Conservation (phyloP, 768 basidiomycete genomes). For the Trametes meyenii region DNA sequence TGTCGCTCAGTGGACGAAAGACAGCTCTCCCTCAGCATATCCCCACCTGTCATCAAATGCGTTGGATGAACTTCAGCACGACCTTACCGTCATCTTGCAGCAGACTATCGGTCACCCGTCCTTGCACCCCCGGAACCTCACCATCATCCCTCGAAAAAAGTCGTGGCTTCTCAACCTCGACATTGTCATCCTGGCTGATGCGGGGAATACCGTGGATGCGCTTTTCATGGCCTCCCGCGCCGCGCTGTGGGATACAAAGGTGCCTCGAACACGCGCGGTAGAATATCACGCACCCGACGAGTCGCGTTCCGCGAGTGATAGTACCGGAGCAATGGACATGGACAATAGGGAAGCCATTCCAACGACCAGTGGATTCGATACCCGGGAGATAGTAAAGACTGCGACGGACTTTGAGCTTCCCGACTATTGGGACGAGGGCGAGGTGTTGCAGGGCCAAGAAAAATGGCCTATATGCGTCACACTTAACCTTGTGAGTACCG, state of each 20-base stretch:
- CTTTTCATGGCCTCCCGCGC: constrained; percentile 79
- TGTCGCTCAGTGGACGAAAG: constrained; percentile 38
- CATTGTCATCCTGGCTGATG: constrained; percentile 70
- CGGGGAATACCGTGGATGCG: constrained; percentile 77
- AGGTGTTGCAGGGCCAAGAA: constrained; percentile 60
- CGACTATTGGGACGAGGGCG: constrained; percentile 89
- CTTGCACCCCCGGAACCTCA: constrained; percentile 66
- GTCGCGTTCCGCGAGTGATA: constrained; percentile 23
- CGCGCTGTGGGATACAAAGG: constrained; percentile 79
- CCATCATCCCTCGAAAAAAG: constrained; percentile 52
- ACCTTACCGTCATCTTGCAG: constrained; percentile 65
- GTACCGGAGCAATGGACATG: constrained; percentile 56
- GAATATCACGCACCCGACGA: constrained; percentile 59
- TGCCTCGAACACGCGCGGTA: constrained; percentile 72
- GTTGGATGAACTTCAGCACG: constrained; percentile 77
- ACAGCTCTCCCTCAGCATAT: constrained; percentile 81
- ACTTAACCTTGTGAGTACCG: constrained; percentile 65
- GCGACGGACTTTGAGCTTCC: constrained; percentile 85
- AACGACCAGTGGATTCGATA: constrained; percentile 56
- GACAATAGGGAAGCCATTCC: constrained; percentile 39
- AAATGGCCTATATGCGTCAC: constrained; percentile 79
- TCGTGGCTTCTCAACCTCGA: constrained; percentile 80
- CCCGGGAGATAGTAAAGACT: constrained; percentile 44
- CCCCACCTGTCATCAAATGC: constrained; percentile 63
- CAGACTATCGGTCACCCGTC: constrained; percentile 68